Conservation (phyloP, 306 rosid genomes). For the Rosa lucieae region DNA sequence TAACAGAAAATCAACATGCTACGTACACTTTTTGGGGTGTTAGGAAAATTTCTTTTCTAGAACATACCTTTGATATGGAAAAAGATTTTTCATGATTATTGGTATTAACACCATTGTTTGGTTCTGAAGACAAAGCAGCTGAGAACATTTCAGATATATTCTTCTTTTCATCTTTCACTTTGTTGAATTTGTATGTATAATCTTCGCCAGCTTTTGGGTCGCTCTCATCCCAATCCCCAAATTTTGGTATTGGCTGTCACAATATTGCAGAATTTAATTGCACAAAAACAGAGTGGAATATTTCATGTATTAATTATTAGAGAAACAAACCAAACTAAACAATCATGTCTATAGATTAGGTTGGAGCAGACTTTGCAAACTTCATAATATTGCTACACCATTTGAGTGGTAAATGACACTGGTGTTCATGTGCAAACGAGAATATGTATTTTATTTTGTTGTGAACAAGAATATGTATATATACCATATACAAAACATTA, state of each 20-base stretch:
- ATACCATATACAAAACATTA: too few species aligned
- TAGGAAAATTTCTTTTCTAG: neutral
- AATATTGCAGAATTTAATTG: neutral
- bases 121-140: neutral
- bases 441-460: too few species aligned
- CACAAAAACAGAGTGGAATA: neutral
- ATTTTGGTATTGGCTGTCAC: constrained; percentile 50
- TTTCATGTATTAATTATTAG: neutral
- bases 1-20: neutral
- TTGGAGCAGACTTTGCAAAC: too few species aligned
- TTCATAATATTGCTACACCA: too few species aligned
- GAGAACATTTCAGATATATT: constrained; percentile 11
- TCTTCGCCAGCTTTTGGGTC: constrained; percentile 54
- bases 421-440: too few species aligned
- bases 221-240: constrained; percentile 55
- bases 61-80: constrained; percentile 30
- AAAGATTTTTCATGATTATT: neutral
- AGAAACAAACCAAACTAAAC: neutral
- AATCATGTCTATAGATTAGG: neutral
- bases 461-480: too few species aligned
- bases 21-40: neutral
- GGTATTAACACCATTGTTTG: neutral
- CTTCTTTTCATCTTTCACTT: constrained; percentile 37
- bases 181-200: constrained; percentile 36
- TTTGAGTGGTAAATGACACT: too few species aligned